A percentile compares a stretch with the other conserved stretches of the same genome.
phyloP scores from a whole-genome alignment of 148 eudicot species.

The Rhododendron mucronatum region DNA sequence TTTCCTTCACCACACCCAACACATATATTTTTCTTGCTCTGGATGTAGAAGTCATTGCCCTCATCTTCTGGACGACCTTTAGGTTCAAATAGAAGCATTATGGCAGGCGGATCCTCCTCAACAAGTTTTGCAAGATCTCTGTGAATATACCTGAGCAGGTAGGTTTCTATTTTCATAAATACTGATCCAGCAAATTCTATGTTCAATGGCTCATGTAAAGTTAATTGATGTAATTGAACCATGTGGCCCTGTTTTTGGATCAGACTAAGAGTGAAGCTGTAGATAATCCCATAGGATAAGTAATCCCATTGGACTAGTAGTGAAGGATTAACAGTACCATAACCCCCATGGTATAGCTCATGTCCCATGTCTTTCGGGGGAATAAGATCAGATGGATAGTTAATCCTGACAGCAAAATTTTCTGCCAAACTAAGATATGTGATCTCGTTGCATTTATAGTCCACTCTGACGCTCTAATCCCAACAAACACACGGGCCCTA shows the following conservation, averaged over 20 bases:
- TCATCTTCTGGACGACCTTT: constrained; percentile 99
- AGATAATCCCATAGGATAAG: neutral
- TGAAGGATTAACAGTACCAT: neutral
- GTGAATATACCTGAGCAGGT: constrained; percentile 62
- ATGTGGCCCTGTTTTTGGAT: neutral
- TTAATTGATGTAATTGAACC: neutral
- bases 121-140: constrained; percentile 81
- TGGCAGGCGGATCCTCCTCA: constrained; percentile 83
- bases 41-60: constrained; percentile 85
- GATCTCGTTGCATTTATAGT: neutral
- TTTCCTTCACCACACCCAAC: constrained; percentile 94
- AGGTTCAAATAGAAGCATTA: constrained; percentile 91
- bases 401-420: neutral
- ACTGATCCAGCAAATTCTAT: neutral
- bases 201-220: neutral
- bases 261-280: neutral
- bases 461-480: neutral
- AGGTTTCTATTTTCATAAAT: neutral
- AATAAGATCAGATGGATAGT: neutral
- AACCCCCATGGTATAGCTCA: neutral
- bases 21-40: constrained; percentile 94
- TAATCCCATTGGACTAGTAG: neutral
- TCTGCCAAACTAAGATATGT: neutral
- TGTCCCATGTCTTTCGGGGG: neutral
- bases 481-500: neutral